phyloP scores from a whole-genome alignment of 805 yeast genomes.

The Spathaspora arborariae region DNA sequence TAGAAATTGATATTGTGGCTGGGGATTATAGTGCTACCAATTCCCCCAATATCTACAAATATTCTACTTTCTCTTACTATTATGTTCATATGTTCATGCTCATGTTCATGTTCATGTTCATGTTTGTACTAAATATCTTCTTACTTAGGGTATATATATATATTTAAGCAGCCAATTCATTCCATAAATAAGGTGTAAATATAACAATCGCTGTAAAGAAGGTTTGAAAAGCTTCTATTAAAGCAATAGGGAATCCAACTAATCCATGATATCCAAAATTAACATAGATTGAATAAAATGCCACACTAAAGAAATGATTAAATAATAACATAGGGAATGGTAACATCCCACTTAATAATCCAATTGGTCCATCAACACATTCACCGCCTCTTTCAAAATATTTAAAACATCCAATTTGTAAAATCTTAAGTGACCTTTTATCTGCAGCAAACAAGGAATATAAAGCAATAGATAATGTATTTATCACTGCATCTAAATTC shows the following conservation, averaged over 20 bases:
- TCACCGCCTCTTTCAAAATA: slow-evolving; percentile 85
- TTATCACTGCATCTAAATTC: slow-evolving; percentile 74
- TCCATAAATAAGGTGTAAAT: slow-evolving; percentile 72
- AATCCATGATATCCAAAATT: slow-evolving; percentile 67
- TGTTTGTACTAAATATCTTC: background rate
- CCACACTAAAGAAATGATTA: slow-evolving; percentile 87
- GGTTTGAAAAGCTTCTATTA: slow-evolving; percentile 65
- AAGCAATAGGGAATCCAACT: slow-evolving; percentile 63
- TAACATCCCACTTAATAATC: slow-evolving; percentile 74
- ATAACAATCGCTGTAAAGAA: slow-evolving; percentile 71
- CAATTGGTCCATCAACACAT: slow-evolving; percentile 74
- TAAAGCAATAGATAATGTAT: slow-evolving; percentile 85
- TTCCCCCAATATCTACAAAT: too few species aligned
- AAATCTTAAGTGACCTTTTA: slow-evolving; percentile 52
- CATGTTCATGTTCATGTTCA: too few species aligned
- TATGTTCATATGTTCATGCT: too few species aligned
- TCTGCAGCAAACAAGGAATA: slow-evolving; percentile 91
- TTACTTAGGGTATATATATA: background rate
- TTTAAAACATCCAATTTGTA: slow-evolving; percentile 85
- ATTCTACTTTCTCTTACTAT: too few species aligned
- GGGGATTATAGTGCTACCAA: too few species aligned
- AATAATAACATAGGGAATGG: slow-evolving; percentile 75
- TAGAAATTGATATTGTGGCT: too few species aligned
- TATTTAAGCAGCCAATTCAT: slow-evolving; percentile 31
- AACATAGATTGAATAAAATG: slow-evolving; percentile 72